These are phyloP conservation scores for Boletales sp. DNA, from an alignment of 768 basidiomycete genomes.

Conservation along the genomic window DNA sequence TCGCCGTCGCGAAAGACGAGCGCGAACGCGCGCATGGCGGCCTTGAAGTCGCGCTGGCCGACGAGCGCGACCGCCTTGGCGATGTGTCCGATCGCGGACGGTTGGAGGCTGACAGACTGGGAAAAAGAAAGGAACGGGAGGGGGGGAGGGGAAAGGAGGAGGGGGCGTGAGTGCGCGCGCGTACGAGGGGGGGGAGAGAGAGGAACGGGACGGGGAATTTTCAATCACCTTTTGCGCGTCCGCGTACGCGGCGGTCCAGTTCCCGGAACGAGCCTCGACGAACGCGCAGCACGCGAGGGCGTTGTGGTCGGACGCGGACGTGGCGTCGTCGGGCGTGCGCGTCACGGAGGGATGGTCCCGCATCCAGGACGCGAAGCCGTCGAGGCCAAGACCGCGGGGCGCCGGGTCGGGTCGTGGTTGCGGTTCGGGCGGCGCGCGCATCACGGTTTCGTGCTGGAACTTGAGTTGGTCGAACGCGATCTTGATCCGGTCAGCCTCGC, in stretches of 20 bases:
- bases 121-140: neutral
- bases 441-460: neutral
- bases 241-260: slow-evolving; percentile 3
- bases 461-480: neutral
- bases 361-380: slow-evolving; percentile 4
- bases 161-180: neutral
- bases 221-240: slow-evolving; percentile 4
- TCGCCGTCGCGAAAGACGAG: slow-evolving; percentile 6
- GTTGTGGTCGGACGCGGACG: neutral
- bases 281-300: slow-evolving; percentile 4
- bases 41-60: slow-evolving; percentile 1
- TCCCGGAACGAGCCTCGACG: neutral
- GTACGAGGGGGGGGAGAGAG: no score
- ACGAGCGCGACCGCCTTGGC: slow-evolving; percentile 2
- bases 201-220: neutral
- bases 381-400: neutral
- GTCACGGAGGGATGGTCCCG: neutral
- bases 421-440: neutral
- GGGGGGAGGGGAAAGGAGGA: neutral
- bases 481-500: neutral
- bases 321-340: neutral
- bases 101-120: slow-evolving; percentile 1
- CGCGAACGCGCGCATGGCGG: slow-evolving; percentile 1
- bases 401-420: neutral
- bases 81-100: slow-evolving; percentile 6